Base-by-base conservation (phyloP, 129 eudicot genomes). In the Cynara cardunculus region DNA sequence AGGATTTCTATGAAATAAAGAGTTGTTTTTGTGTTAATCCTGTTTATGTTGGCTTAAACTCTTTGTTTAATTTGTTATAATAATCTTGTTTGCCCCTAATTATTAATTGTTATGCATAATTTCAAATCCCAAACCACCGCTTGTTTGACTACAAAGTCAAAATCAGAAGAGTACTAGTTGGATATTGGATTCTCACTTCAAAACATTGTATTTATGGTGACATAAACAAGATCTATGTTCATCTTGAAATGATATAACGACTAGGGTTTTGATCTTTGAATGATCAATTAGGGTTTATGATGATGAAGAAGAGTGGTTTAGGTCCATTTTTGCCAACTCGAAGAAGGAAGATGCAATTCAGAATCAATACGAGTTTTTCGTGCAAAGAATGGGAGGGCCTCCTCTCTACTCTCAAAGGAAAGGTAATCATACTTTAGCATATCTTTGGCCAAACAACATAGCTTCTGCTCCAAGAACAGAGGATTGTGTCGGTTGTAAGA, bases 321-420 rank as follows among this genome's bases (percentile, higher is more conserved):
- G 97, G 80, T 90, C 97, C 25, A 89, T 95, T 83, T 95, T 95
- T 73, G 90, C 95, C 3, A 86, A 95, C 77, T 95, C 97, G 1
- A 89, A 74, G 44, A 95, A 95, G 86, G 99, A 92, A 85, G 97
- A 95, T 73, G 99, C 97, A 41, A 95, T 95, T 81, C 91, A 88
- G 79, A 95, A 95, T 82, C 99, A 95, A 39, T 95, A 95, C 24
- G 97, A 95, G 87, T 92, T 95, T 89, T 95, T 95, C 83, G 94
- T 89, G 83, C 99, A 95, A 77, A 88, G 99, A 88, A 92, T 92
- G 99, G 99, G 99, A 75, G 99, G 99, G 34, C 99, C 99, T 74
- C 94, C 97, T 69, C 75, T 92, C 28, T 95, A 79, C 84, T 87
- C 93, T 67, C 93, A 92, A 87, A 92, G 99, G 81, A 95, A 85